phyloP scores from a whole-genome alignment of 2,329 filamentous ascomycete genomes.

The Neofusicoccum cordaticola region DNA sequence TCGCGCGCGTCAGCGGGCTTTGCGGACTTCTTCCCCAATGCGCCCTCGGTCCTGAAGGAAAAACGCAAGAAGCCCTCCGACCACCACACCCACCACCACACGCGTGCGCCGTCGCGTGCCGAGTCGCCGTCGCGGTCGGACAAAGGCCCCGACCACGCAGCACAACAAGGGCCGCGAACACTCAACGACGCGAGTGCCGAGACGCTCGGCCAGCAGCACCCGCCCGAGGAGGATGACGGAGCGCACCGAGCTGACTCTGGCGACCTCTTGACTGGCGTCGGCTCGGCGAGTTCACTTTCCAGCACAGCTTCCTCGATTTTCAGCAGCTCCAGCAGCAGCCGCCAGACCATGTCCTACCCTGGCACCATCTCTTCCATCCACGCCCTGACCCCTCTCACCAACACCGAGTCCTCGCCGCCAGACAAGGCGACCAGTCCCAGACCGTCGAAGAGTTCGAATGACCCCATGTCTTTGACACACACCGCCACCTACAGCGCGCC shows the following conservation, averaged over 20 bases:
- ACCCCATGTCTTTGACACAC: constrained; percentile 32
- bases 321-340: constrained; percentile 53
- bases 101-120: constrained; percentile 8
- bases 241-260: constrained; percentile 56
- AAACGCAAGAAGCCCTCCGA: constrained; percentile 35
- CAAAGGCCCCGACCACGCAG: constrained; percentile 17
- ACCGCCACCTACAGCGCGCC: constrained; percentile 32
- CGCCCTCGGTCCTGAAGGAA: constrained; percentile 60
- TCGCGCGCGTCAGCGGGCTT: constrained; percentile 79
- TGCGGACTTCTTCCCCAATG: constrained; percentile 82
- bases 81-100: constrained; percentile 22
- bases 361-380: constrained; percentile 53
- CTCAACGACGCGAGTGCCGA: constrained; percentile 20
- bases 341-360: constrained; percentile 51
- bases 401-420: constrained; percentile 62
- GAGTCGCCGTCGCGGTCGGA: constrained; percentile 19
- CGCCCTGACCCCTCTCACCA: constrained; percentile 64
- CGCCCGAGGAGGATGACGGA: constrained; percentile 46
- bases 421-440: constrained; percentile 56
- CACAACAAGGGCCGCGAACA: constrained; percentile 18
- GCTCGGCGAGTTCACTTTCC: constrained; percentile 68
- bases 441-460: constrained; percentile 39
- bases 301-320: constrained; percentile 72
- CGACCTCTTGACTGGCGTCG: constrained; percentile 68
- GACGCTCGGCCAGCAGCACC: constrained; percentile 15